Evolutionary conservation across 2,329 filamentous ascomycete species (phyloP), one percentile per base, ranked within the genome.

Genomic region (Colletotrichum navitas): DNA sequence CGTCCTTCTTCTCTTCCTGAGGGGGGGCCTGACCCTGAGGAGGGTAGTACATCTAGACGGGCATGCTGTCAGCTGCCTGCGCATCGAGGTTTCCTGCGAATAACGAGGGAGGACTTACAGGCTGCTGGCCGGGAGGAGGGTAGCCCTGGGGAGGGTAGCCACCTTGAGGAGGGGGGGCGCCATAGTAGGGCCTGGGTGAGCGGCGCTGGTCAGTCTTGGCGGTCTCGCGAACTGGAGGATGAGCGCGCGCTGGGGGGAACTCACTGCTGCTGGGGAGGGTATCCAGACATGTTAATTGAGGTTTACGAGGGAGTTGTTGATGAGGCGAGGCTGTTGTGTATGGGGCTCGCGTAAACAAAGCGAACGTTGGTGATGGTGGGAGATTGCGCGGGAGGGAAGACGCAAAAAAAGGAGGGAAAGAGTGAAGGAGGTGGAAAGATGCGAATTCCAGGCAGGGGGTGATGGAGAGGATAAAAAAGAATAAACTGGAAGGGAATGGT

Each of bases 1-100:
- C 82, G 73, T 82, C 80, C 74, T 80, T 82, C 79, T 83, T 82
- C 73, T 83, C 80, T 73, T 73, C 64, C 61, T 79, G 75, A 65
- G 78, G 79, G 60, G 80, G 80, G 12, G 72, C 75, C 71, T 78
- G 79, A 45, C 74, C 74, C 58, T 75, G 77, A 68, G 76, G 76
- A 71, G 77, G 76, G 67, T 78, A 79, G 66, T 77, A 78, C 73
- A 74, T 74, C 73, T 74, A 39, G 32, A 7, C 26, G 26, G 10
- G 52, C 5, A 29, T 18, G 18, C 32, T 60, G 45, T 73, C 52
- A 63, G 66, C 41, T 21, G 32, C 7, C n/a, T 21, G n/a, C 12
- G 8, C 32, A 26, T 32, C 8, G 21, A 26, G 47, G 21, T 56
- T 39, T 14, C 21, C 18, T 14, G 36, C 49, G 24, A 5, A 4